Evolutionary conservation across 192 early-diverging fungal species (phyloP).

Genomic region (Entomortierella lignicola): DNA sequence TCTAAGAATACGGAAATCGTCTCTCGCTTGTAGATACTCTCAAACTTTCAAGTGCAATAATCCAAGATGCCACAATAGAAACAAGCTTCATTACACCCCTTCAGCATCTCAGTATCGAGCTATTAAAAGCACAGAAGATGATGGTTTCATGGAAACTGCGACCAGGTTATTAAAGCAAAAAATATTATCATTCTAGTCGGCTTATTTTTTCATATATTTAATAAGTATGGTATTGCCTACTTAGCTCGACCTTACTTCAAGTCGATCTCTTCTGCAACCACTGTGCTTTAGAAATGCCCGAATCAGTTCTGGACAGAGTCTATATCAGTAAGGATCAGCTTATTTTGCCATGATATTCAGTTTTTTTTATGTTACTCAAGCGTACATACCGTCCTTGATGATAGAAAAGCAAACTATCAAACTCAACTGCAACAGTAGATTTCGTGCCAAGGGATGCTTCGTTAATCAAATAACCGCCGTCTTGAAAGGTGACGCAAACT

Average conservation of each 20-base stretch:
- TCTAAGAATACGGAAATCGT: no score
- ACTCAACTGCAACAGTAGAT: not conserved
- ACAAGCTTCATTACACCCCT: conserved; percentile 45
- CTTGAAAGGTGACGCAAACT: conserved; percentile 12
- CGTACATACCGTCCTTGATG: not conserved
- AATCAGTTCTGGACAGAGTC: conserved; percentile 46
- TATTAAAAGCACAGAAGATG: conserved; percentile 48
- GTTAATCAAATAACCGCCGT: conserved; percentile 19
- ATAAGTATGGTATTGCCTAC: not conserved
- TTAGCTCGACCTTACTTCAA: conserved; percentile 33
- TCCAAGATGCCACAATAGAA: conserved; percentile 38
- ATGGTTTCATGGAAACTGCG: conserved; percentile 51
- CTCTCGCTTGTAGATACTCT: conserved; percentile 32
- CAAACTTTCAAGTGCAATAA: conserved; percentile 47
- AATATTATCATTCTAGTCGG: not conserved
- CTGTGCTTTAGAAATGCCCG: conserved; percentile 42
- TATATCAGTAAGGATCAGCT: conserved; percentile 21
- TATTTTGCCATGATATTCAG: not conserved
- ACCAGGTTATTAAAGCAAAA: conserved; percentile 25
- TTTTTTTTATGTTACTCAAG: not conserved
- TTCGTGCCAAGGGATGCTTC: conserved; percentile 16
- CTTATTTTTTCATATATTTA: not conserved
- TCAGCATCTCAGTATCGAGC: conserved; percentile 15
- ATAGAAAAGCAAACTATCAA: conserved; percentile 20
- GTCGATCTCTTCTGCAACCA: conserved; percentile 46